phyloP scores from a whole-genome alignment of 176 grass and related monocot genomes.

The Oryza rufipogon region DNA sequence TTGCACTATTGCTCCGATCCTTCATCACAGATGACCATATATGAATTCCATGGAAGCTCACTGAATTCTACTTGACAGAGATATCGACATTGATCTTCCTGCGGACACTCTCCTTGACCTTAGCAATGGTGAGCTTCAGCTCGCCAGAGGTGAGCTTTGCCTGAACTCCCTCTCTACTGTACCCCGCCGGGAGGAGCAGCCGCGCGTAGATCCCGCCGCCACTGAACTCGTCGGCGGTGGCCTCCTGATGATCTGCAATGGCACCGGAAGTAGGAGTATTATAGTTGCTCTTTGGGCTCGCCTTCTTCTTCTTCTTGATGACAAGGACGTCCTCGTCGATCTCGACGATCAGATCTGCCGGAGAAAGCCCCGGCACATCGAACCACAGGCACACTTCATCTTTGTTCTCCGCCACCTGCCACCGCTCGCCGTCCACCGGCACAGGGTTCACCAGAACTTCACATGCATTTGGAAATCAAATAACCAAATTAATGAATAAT shows the following conservation, averaged over 20 bases:
- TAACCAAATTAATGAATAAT: too few species aligned
- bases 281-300: background rate
- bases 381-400: conserved; percentile 12
- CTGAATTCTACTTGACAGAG: background rate
- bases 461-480: background rate
- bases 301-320: conserved; percentile 37
- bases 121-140: conserved; percentile 3
- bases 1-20: background rate
- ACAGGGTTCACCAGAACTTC: conserved; percentile 31
- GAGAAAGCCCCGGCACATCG: conserved; percentile 43
- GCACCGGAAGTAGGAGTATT: background rate
- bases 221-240: background rate
- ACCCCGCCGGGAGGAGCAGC: conserved; percentile 40
- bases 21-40: background rate
- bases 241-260: background rate
- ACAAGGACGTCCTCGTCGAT: conserved; percentile 53
- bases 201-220: conserved; percentile 28
- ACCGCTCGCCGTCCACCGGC: conserved; percentile 18
- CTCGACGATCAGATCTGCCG: conserved; percentile 29
- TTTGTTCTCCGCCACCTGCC: conserved; percentile 24
- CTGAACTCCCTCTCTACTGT: conserved; percentile 26
- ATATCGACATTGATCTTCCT: conserved; percentile 32
- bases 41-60: too few species aligned
- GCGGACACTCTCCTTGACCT: conserved; percentile 23
- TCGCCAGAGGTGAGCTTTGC: conserved; percentile 38